Conservation (phyloP, 139 green algal genomes). For the Chlamydomonas incerta region DNA sequence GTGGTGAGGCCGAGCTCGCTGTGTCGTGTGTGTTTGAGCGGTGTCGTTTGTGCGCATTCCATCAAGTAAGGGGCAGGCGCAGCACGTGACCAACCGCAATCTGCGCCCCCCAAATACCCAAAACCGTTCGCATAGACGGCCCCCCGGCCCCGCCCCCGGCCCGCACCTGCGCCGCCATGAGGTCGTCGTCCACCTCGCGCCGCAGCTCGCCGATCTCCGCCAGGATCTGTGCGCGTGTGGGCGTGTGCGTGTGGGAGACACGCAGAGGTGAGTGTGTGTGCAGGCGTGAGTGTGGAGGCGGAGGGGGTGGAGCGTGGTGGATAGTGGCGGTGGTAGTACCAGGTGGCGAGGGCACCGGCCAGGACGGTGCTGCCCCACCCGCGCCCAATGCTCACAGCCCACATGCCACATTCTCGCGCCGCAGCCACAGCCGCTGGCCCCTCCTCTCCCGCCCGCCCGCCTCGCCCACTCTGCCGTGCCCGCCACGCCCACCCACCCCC, state of each 20-base stretch:
- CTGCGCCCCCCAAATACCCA: too few relatives aligned
- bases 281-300: not conserved
- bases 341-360: too few relatives aligned
- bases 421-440: not conserved
- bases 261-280: too few relatives aligned
- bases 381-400: too few relatives aligned
- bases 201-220: slow-evolving; percentile 79
- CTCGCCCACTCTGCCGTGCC: not conserved
- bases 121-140: too few relatives aligned
- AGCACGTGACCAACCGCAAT: too few relatives aligned
- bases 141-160: not conserved
- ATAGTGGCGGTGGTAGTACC: not conserved
- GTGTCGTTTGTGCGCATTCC: too few relatives aligned
- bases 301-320: not conserved
- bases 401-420: too few relatives aligned
- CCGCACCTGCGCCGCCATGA: slow-evolving; percentile 60
- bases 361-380: too few relatives aligned
- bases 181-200: slow-evolving; percentile 68
- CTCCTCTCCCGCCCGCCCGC: not conserved
- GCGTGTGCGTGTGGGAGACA: not conserved
- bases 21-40: too few relatives aligned
- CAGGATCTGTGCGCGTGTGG: slow-evolving; percentile 55
- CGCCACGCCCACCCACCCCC: slow-evolving; percentile 57
- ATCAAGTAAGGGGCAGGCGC: too few relatives aligned
- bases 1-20: too few relatives aligned